phyloP scores from a whole-genome alignment of 176 grass and related monocot species.

The Alopecurus myosuroides region DNA sequence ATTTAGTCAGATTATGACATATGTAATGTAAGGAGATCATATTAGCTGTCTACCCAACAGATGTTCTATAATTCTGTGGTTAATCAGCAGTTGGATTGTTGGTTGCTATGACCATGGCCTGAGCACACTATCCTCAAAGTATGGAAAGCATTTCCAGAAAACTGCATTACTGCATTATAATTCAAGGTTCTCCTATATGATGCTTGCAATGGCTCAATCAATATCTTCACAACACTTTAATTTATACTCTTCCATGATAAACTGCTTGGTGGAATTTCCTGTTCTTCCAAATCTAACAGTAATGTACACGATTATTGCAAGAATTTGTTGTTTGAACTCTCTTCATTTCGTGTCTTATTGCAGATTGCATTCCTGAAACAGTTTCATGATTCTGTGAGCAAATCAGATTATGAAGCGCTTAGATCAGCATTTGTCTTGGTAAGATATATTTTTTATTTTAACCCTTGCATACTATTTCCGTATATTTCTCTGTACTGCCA shows the following conservation, averaged over 20 bases:
- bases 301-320: slow-evolving; percentile 3
- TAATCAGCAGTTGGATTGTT: not conserved
- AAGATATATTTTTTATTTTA: slow-evolving; percentile 10
- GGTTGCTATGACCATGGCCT: not conserved
- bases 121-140: not conserved
- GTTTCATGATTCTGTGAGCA: slow-evolving; percentile 78
- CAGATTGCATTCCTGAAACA: slow-evolving; percentile 83
- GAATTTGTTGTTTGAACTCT: slow-evolving; percentile 8
- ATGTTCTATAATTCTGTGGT: not conserved
- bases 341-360: slow-evolving; percentile 15
- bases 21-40: not conserved
- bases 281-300: not conserved
- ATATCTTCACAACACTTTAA: slow-evolving; percentile 12
- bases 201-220: not conserved
- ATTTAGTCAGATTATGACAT: not conserved
- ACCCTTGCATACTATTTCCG: slow-evolving; percentile 11
- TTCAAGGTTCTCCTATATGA: not conserved
- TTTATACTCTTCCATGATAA: slow-evolving; percentile 17
- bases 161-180: not conserved
- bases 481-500: not conserved
- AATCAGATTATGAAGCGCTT: slow-evolving; percentile 79
- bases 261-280: slow-evolving; percentile 4
- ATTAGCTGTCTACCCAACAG: not conserved
- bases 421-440: slow-evolving; percentile 82
- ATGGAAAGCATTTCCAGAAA: not conserved